Evolutionary conservation across 2,329 filamentous ascomycete genomes (phyloP).

Genomic region (Trichoderma sp.): DNA sequence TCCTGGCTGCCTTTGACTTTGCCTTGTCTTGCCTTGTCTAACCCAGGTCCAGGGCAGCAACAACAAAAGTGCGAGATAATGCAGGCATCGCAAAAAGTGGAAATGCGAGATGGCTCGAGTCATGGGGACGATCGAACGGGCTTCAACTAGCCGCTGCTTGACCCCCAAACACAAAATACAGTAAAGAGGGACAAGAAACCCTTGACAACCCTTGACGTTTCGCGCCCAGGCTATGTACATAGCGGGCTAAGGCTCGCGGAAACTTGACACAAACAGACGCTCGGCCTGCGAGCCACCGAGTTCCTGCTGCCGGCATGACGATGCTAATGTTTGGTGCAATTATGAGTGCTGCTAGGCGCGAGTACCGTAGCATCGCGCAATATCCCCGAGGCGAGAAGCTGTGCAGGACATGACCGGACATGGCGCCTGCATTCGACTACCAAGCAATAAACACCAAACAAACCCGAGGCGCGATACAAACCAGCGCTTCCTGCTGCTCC

Average conservation of each 20-base stretch:
- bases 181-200: background rate
- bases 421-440: background rate
- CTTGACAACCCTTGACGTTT: background rate
- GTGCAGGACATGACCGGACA: background rate
- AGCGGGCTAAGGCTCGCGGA: background rate
- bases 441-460: background rate
- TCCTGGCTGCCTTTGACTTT: background rate
- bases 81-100: slow-evolving; percentile 4
- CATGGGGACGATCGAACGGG: background rate
- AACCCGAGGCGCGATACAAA: background rate
- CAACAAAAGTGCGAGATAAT: background rate
- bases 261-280: background rate
- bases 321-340: background rate
- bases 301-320: background rate
- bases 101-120: background rate
- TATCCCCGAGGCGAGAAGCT: background rate
- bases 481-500: background rate
- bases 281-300: background rate
- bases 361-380: background rate
- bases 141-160: background rate
- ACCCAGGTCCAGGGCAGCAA: background rate
- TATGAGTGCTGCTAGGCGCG: background rate
- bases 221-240: background rate
- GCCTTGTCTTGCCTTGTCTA: background rate
- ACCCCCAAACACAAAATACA: background rate